Conservation (phyloP, 441 rosid species). For the Rhodomyrtus psidioides region DNA sequence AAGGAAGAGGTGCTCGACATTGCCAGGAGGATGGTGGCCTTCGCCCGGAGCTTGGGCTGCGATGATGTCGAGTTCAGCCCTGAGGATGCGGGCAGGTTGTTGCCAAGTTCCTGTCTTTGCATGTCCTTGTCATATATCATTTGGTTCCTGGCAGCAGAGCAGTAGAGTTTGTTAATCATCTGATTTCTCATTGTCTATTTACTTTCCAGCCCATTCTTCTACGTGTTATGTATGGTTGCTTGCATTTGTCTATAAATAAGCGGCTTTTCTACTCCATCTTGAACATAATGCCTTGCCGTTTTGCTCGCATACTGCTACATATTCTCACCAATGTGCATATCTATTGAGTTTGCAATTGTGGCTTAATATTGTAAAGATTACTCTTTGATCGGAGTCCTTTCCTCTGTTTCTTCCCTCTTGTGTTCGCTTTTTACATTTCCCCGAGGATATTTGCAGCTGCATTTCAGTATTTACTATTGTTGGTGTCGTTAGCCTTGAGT, state of each 20-base stretch:
- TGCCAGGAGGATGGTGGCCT: conserved; percentile 58
- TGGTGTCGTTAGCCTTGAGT: too few relatives aligned
- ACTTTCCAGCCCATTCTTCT: not conserved
- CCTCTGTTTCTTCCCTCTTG: not conserved
- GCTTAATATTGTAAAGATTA: not conserved
- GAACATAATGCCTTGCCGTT: not conserved
- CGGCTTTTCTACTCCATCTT: not conserved
- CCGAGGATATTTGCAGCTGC: not conserved
- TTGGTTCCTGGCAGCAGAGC: not conserved
- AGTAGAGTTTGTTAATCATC: not conserved
- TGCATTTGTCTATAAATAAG: not conserved
- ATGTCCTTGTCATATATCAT: not conserved
- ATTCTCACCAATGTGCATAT: not conserved
- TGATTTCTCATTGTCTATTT: not conserved
- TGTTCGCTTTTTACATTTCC: not conserved
- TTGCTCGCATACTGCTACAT: not conserved
- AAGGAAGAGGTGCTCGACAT: conserved; percentile 65
- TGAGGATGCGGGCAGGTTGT: conserved; percentile 86
- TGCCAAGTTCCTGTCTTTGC: not conserved
- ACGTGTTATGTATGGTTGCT: not conserved
- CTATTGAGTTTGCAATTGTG: not conserved
- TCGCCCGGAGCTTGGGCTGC: conserved; percentile 73
- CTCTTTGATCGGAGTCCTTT: not conserved
- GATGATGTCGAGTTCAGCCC: conserved; percentile 87
- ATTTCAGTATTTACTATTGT: not conserved